phyloP scores from a whole-genome alignment of 164 flowering plant species.

The Umbilicus rupestris region DNA sequence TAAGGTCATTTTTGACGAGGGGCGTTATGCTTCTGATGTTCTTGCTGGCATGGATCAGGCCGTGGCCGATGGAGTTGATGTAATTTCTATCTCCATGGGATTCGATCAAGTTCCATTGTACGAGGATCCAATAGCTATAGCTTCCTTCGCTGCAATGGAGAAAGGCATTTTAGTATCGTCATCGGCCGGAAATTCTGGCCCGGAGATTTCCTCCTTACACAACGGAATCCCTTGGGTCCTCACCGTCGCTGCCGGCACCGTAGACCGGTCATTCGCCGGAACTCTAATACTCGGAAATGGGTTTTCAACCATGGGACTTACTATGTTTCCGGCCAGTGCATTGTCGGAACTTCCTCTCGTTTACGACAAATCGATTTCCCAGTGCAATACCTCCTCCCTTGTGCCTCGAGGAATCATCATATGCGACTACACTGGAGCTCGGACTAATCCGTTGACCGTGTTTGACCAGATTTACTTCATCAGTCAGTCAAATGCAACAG shows the following conservation, averaged over 20 bases:
- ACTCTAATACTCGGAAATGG: constrained; percentile 37
- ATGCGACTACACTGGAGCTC: constrained; percentile 12
- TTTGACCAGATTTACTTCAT: constrained; percentile 10
- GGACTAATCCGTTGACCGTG: not conserved
- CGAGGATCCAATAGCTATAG: constrained; percentile 43
- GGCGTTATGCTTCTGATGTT: constrained; percentile 27
- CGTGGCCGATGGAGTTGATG: constrained; percentile 55
- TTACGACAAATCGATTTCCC: constrained; percentile 20
- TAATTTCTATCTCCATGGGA: constrained; percentile 52
- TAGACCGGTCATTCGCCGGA: constrained; percentile 30
- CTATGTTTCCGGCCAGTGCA: constrained; percentile 25
- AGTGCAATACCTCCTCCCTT: constrained; percentile 9
- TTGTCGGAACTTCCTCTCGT: constrained; percentile 17
- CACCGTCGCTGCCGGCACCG: constrained; percentile 34
- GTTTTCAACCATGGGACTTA: constrained; percentile 16
- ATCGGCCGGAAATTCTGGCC: constrained; percentile 39
- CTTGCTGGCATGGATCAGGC: constrained; percentile 58
- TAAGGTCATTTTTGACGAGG: constrained; percentile 37
- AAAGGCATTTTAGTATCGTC: constrained; percentile 33
- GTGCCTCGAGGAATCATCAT: constrained; percentile 14
- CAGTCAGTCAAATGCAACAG: constrained; percentile 15
- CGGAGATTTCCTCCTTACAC: constrained; percentile 12
- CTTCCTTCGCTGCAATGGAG: constrained; percentile 47
- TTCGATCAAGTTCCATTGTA: constrained; percentile 19
- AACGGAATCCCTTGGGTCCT: constrained; percentile 43